Evolutionary conservation across 1,284 basidiomycete species (phyloP), one percentile per base, ranked within the genome.

Genomic region (Irpex rosettiformis): DNA sequence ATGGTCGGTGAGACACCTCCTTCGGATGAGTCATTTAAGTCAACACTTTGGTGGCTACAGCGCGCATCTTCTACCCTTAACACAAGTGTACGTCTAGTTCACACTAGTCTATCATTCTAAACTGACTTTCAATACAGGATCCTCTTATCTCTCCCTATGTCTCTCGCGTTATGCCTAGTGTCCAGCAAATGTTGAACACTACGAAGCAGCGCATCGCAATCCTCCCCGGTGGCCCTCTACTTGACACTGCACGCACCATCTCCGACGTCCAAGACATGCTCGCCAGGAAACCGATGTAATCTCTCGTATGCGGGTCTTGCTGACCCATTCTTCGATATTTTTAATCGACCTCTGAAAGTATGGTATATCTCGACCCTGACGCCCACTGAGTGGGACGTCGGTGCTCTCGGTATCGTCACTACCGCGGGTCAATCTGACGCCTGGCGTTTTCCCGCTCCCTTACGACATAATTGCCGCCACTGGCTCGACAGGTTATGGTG

Each of bases 11-110:
- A 92, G 69, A 85, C 82, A 4, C 80, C 87, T 18, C 87, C 90
- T 6, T 79, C 80, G 49, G 90, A 92, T 61, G 91, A 93, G 66
- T 74, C 81, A 5, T 91, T 91, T 79, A 91, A 91, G 73, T 82
- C 81, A 16, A 83, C 86, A 5, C 74, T 93, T 57, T 92, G 91
- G 89, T 93, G 90, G 90, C 73, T 93, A 64, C 89, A 91, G 68
- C 85, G 90, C 58, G 79, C 87, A 33, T 76, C 88, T 4, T 76
- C 79, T 18, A 77, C 85, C 43, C 78, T 93, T 61, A 88, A 88
- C 68, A 85, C 89, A 57, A 85, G 84, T 65, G 88, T 88, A 69
- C 30, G 80, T 76, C 21, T 51, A 25, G 16, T 59, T 52, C 52
- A n/a, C 56, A 22, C 61, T 55, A 8, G 51, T 56, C 16, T 11